Evolutionary conservation across 139 green algal species (phyloP).

Genomic region (Coelastrella sp.): DNA sequence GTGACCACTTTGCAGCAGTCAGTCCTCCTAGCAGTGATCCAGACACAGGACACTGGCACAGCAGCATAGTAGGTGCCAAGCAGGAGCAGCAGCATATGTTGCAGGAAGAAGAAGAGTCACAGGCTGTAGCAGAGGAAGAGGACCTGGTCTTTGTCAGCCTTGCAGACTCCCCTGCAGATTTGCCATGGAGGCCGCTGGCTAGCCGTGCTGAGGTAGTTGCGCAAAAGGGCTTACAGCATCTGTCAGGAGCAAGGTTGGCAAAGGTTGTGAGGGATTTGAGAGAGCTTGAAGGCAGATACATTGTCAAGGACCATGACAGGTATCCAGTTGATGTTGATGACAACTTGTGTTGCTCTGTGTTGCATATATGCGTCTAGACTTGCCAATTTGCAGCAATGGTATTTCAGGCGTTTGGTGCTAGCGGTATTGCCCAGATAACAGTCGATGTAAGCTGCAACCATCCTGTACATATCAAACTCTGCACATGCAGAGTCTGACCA

Average conservation of each 20-base stretch:
- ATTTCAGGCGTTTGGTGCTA: too few relatives aligned
- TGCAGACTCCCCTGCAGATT: slow-evolving; percentile 41
- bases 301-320: slow-evolving; percentile 20
- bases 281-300: slow-evolving; percentile 59
- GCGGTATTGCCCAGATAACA: too few relatives aligned
- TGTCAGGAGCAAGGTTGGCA: not conserved
- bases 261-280: slow-evolving; percentile 20
- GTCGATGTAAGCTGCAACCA: too few relatives aligned
- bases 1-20: too few relatives aligned
- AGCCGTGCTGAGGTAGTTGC: slow-evolving; percentile 12
- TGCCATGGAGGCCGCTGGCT: slow-evolving; percentile 48
- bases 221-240: not conserved
- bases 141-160: slow-evolving; percentile 35
- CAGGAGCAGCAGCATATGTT: not conserved
- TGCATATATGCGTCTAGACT: too few relatives aligned
- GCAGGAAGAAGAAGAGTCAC: slow-evolving; percentile 8
- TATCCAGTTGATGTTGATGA: not conserved
- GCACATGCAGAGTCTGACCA: too few relatives aligned
- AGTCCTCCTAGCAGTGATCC: too few relatives aligned
- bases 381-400: not conserved
- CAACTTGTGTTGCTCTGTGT: not conserved
- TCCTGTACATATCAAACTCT: too few relatives aligned
- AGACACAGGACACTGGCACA: too few relatives aligned
- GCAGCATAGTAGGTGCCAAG: not conserved
- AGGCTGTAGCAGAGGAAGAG: not conserved